Evolutionary conservation across 2,329 filamentous ascomycete genomes (phyloP), one percentile per base, ranked within the genome.

Genomic region (Aspergillus vadensis): DNA sequence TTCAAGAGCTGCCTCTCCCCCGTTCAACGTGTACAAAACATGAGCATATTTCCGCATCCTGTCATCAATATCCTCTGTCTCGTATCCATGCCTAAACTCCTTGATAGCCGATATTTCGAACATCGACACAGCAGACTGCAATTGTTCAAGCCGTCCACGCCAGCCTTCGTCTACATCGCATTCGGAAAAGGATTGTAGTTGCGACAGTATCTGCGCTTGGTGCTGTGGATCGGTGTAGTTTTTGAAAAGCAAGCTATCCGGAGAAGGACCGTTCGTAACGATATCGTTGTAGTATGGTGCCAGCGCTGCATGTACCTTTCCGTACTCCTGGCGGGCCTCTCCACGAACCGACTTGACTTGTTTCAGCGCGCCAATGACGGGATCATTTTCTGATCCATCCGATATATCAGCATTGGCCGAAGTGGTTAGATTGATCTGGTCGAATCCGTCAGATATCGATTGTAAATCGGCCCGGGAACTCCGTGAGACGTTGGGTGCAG

Each of bases 81-180:
- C 91, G 67, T 96, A 96, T 4, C 92, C 95, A 71, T 95, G 90
- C 76, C 96, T 91, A 67, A 99, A 99, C 74, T 99, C 95, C 52
- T 90, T 86, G 55, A 97, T 79, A 3, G 96, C 93, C 3, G 93
- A 92, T 59, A 89, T 92, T 77, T 98, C 94, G 70, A 99, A 99
- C 61, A 95, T 88, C 39, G 84, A 84, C 65, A 89, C 86, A 84
- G 96, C 92, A 23, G 83, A 85, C 39, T 85, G 81, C 19, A 99
- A 80, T 71, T 89, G 91, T 63, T 90, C 86, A 69, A 90, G 86
- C 47, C 94, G 82, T 67, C 86, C 82, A 51, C 80, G 76, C 82
- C 90, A 93, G 1, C 92, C 93, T 59, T 89, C 80, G 0, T 91
- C 84, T 80, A 86, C 91, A 74, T 99, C 95, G 70, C 91, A 92